Base-by-base conservation (phyloP, 169 alveolate genomes). In the Plasmodium berghei region DNA sequence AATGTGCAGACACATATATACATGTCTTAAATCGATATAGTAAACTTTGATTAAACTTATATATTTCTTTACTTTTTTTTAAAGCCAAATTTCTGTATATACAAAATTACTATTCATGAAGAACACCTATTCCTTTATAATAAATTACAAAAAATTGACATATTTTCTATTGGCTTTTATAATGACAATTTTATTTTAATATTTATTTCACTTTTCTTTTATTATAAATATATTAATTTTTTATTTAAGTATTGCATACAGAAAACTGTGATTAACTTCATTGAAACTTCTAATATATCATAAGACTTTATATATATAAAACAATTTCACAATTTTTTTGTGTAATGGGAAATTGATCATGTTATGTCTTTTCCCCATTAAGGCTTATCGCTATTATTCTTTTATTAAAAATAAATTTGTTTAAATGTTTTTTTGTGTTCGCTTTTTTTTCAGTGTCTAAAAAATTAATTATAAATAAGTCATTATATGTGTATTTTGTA, bases 11-110 rank as follows among this genome's bases (percentile, higher is more conserved):
- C 20, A 58, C 20, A 20, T 16, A 58, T 20, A 20, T 3, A 24
- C 14, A 18, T 24, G 20, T 20, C 20, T n/a, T 58, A n/a, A 16
- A 18, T 24, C 66, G 66, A 58, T n/a, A 16, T 58, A 58, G 5
- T 58, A 58, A 58, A 58, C 66, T 58, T 58, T 58, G 66, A 58
- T 58, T 58, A 58, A 58, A 16, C 66, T 58, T 58, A 20, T 58
- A 3, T 58, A 16, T n/a, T 58, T 58, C 42, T 18, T 56, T 56
- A 40, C 26, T 16, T 5, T 58, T 58, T 58, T 58, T 58, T n/a
- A 58, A 58, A 58, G 9, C 20, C 26, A 58, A n/a, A n/a, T 58
- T 58, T 16, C 42, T 58, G 42, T 20, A 58, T n/a, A 56, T 9
- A 58, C n/a, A 24, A 16, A 16, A 9, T 18, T 12, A 14, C 9